Percentiles rank a stretch among this genome's conserved stretches.
Evolutionary conservation across 257 asterid species (phyloP).

Genomic region (Jasminum sambac): DNA sequence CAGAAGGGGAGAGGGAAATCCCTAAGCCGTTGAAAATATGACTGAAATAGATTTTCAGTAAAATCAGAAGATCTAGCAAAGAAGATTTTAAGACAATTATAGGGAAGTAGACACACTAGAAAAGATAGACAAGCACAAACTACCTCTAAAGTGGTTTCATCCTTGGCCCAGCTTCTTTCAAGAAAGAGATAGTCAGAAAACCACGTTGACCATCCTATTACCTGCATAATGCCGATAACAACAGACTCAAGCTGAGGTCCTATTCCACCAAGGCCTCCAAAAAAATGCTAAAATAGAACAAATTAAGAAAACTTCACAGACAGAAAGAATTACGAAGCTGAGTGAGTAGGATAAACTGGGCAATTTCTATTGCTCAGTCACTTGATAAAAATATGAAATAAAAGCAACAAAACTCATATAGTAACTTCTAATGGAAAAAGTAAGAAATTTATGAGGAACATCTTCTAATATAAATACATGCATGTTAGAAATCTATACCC

Average conservation of each 20-base stretch:
- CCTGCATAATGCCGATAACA: conserved; percentile 51
- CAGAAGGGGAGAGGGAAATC: conserved; percentile 93
- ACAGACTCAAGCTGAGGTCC: conserved; percentile 1
- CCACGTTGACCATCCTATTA: conserved; percentile 99
- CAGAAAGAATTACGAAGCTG: conserved; percentile 6
- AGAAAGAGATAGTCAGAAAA: conserved; percentile 91
- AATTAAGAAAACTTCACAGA: conserved; percentile 2
- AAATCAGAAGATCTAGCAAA: conserved; percentile 23
- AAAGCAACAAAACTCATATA: not conserved
- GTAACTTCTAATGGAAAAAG: not conserved
- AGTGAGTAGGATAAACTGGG: not conserved
- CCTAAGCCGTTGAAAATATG: conserved; percentile 61
- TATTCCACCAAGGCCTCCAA: conserved; percentile 20
- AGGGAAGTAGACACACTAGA: not conserved
- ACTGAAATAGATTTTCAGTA: conserved; percentile 48
- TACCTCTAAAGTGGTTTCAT: conserved; percentile 87
- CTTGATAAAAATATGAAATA: not conserved
- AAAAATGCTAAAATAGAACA: conserved; percentile 7
- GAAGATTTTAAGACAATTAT: conserved; percentile 8
- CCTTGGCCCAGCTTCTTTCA: conserved; percentile 96
- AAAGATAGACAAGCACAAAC: not conserved
- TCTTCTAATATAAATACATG: not conserved
- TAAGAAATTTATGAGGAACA: not conserved
- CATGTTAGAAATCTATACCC: not conserved
- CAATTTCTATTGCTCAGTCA: conserved; percentile 5